Conservation (phyloP, 305 asterid species). For the Salvia sclarea region DNA sequence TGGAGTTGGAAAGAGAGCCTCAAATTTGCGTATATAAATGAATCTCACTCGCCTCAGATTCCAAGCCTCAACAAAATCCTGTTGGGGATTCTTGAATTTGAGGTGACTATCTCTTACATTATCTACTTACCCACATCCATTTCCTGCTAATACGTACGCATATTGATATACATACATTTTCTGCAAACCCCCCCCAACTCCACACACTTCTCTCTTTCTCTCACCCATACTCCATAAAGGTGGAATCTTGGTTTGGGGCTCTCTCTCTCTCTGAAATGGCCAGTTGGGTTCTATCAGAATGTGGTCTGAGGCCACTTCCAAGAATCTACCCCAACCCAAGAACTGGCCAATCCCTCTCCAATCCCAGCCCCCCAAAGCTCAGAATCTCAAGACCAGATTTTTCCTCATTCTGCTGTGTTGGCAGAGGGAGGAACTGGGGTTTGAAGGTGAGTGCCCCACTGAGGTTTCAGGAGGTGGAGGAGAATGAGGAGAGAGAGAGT, state of each 20-base stretch:
- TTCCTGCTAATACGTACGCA: neutral
- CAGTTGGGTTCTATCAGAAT: constrained; percentile 62
- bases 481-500: constrained; percentile 20
- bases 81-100: constrained; percentile 24
- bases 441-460: constrained; percentile 67
- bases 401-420: constrained; percentile 35
- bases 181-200: constrained; percentile 22
- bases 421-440: constrained; percentile 51
- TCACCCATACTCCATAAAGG: constrained; percentile 21
- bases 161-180: neutral
- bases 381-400: constrained; percentile 40
- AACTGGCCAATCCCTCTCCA: constrained; percentile 35
- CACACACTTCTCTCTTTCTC: constrained; percentile 32
- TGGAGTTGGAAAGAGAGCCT: neutral
- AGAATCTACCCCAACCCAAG: constrained; percentile 55
- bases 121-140: constrained; percentile 4
- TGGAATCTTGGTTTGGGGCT: constrained; percentile 32
- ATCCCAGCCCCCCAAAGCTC: constrained; percentile 33
- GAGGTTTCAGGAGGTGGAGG: constrained; percentile 46
- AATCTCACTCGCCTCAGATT: neutral
- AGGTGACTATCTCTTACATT: constrained; percentile 18
- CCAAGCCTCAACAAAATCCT: constrained; percentile 9
- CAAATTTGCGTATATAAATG: constrained; percentile 14
- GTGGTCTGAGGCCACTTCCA: constrained; percentile 71
- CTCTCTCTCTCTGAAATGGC: constrained; percentile 50